phyloP scores from a whole-genome alignment of 164 flowering plant genomes.

The Aristolochia contorta region DNA sequence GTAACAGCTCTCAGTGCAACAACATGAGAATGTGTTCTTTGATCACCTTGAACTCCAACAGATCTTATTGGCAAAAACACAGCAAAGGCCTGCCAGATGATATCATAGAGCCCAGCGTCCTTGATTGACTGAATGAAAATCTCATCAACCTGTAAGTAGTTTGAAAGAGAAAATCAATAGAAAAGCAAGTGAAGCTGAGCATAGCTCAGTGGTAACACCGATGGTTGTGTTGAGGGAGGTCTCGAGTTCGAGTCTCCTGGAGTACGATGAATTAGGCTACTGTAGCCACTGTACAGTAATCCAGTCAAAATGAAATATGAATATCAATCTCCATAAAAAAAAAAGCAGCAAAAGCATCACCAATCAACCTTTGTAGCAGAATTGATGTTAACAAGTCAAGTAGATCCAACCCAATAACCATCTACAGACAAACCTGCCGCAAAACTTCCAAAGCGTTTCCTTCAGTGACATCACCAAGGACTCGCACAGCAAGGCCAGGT shows the following conservation, averaged over 20 bases:
- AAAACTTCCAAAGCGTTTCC: constrained; percentile 78
- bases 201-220: too few species aligned
- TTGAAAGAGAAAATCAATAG: neutral
- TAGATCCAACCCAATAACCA: neutral
- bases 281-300: too few species aligned
- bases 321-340: too few species aligned
- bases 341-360: too few species aligned
- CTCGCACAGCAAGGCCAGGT: constrained; percentile 97
- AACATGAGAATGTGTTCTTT: constrained; percentile 86
- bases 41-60: constrained; percentile 98
- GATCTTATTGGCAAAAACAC: constrained; percentile 72
- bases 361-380: neutral
- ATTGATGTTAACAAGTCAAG: neutral
- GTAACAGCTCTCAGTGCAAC: constrained; percentile 96
- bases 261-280: too few species aligned
- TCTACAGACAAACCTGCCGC: constrained; percentile 52
- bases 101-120: constrained; percentile 89
- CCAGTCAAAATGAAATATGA: too few species aligned
- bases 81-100: constrained; percentile 98
- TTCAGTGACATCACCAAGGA: constrained; percentile 84
- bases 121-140: constrained; percentile 89
- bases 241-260: too few species aligned
- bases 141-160: constrained; percentile 71
- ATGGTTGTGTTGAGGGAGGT: too few species aligned
- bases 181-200: too few species aligned